A percentile compares a stretch with the other conserved stretches of the same genome.
Evolutionary conservation across 31 red algal genomes (phyloP).

Genomic region (Asparagopsis taxiformis): DNA sequence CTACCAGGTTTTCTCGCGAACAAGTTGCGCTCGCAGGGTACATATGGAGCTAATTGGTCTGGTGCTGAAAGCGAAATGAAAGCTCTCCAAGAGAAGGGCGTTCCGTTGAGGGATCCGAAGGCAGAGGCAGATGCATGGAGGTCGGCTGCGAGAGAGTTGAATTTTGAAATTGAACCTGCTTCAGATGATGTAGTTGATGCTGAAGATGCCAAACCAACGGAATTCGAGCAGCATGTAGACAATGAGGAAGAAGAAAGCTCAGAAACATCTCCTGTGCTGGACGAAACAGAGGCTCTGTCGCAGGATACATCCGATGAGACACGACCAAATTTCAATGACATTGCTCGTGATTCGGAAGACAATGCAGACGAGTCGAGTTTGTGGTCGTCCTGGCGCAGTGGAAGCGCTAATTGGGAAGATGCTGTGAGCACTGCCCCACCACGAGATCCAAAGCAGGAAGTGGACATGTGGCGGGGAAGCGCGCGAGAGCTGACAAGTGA

Average conservation of each 20-base stretch:
- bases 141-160: conserved; percentile 38
- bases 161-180: conserved; percentile 34
- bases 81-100: conserved; percentile 27
- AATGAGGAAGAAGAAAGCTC: background rate
- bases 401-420: conserved; percentile 22
- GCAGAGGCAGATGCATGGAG: conserved; percentile 57
- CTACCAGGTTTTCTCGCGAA: conserved; percentile 46
- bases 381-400: conserved; percentile 45
- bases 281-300: background rate
- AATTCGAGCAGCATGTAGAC: background rate
- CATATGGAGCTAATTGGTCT: conserved; percentile 50
- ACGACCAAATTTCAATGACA: background rate
- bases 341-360: background rate
- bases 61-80: conserved; percentile 38
- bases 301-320: background rate
- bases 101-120: conserved; percentile 51
- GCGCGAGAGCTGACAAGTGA: conserved; percentile 43
- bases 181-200: background rate
- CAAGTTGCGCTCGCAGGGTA: conserved; percentile 22
- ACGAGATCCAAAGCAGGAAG: conserved; percentile 69
- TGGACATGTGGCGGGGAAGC: conserved; percentile 74
- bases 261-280: background rate
- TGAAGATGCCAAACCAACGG: background rate
- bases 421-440: conserved; percentile 1
- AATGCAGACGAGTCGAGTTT: conserved; percentile 20